Evolutionary conservation across 768 basidiomycete genomes (phyloP).

Genomic region (Pilatotrama ljubarskyi): DNA sequence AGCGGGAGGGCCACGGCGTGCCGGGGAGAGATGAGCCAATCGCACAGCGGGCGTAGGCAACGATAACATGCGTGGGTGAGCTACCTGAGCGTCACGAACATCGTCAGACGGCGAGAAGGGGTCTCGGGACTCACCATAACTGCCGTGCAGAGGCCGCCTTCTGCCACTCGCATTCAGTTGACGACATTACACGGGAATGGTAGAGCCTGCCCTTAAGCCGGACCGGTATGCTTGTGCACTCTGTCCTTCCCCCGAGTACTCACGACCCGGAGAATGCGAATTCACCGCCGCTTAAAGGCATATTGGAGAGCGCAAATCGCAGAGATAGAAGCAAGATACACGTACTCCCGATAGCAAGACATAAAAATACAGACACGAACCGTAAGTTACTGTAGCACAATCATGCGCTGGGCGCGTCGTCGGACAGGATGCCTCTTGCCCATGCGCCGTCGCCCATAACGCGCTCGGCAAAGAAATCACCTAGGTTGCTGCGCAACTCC

Average conservation of each 20-base stretch:
- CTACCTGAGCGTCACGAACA: not conserved
- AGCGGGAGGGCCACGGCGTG: not conserved
- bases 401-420: conserved; percentile 4
- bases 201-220: not conserved
- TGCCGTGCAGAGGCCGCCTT: not conserved
- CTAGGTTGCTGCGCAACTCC: conserved; percentile 55
- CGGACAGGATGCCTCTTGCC: conserved; percentile 56
- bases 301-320: not conserved
- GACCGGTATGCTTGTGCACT: not conserved
- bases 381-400: not conserved
- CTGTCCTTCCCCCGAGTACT: no score
- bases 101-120: not conserved
- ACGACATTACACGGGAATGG: not conserved
- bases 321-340: not conserved
- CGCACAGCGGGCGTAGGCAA: not conserved
- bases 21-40: not conserved
- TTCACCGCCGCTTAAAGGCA: no score
- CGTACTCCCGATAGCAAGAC: conserved; percentile 1
- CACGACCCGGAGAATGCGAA: no score
- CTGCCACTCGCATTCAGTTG: not conserved
- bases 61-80: not conserved
- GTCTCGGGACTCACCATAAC: not conserved
- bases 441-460: conserved; percentile 60
- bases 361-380: conserved; percentile 12
- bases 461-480: conserved; percentile 60